Conservation (phyloP, 768 basidiomycete species). For the Xerocomellus amylosporus region DNA sequence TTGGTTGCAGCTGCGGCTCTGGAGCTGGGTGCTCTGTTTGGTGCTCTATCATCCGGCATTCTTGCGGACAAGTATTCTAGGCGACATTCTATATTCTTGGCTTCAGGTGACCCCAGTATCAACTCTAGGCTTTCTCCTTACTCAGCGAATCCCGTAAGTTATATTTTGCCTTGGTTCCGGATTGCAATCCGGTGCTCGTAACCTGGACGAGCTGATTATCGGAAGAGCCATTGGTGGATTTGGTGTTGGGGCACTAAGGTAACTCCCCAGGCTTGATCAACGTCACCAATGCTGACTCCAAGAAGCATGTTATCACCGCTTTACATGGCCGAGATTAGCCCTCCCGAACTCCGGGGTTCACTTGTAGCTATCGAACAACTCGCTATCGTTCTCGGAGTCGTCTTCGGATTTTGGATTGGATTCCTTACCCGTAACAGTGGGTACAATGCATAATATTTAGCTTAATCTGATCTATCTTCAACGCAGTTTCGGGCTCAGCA, state of each 20-base stretch:
- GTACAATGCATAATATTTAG: slow-evolving; percentile 18
- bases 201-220: slow-evolving; percentile 54
- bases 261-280: slow-evolving; percentile 11
- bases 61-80: slow-evolving; percentile 68
- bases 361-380: slow-evolving; percentile 79
- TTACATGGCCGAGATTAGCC: slow-evolving; percentile 83
- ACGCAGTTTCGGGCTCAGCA: slow-evolving; percentile 52
- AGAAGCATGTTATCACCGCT: slow-evolving; percentile 73
- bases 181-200: slow-evolving; percentile 61
- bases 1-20: slow-evolving; percentile 60
- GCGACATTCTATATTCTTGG: slow-evolving; percentile 60
- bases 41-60: slow-evolving; percentile 64
- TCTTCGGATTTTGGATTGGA: slow-evolving; percentile 81
- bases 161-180: slow-evolving; percentile 71
- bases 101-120: slow-evolving; percentile 51
- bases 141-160: slow-evolving; percentile 36
- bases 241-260: slow-evolving; percentile 78
- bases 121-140: neutral
- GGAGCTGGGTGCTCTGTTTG: slow-evolving; percentile 77
- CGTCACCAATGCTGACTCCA: slow-evolving; percentile 1
- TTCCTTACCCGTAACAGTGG: slow-evolving; percentile 65
- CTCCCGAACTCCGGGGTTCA: slow-evolving; percentile 76
- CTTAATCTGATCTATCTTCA: neutral
- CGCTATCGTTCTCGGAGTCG: slow-evolving; percentile 77
- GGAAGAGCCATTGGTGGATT: slow-evolving; percentile 77